These are phyloP conservation scores for Plenodomus biglobosus DNA, from an alignment of 2,329 filamentous ascomycete species.

Conservation along the genomic window DNA sequence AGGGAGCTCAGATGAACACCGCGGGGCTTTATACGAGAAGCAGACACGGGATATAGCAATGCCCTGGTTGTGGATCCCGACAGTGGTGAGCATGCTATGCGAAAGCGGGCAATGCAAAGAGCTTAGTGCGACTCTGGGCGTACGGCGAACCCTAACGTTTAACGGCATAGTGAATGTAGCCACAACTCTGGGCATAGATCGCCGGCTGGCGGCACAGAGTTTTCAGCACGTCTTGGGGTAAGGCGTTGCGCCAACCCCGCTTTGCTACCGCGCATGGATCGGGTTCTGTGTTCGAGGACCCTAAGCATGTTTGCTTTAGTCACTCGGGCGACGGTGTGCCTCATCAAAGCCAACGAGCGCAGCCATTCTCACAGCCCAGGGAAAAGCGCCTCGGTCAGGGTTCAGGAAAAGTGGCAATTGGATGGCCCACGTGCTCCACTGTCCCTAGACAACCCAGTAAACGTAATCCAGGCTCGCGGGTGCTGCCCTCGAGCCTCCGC, in stretches of 20 bases:
- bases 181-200: slow-evolving; percentile 29
- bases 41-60: slow-evolving; percentile 23
- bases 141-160: slow-evolving; percentile 18
- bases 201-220: slow-evolving; percentile 32
- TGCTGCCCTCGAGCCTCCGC: background rate
- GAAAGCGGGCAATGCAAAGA: slow-evolving; percentile 13
- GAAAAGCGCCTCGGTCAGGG: slow-evolving; percentile 12
- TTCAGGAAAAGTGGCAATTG: slow-evolving; percentile 6
- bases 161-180: slow-evolving; percentile 15
- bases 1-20: slow-evolving; percentile 11
- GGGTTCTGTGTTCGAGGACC: slow-evolving; percentile 1
- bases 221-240: slow-evolving; percentile 22
- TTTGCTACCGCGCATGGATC: slow-evolving; percentile 21
- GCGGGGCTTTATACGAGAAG: slow-evolving; percentile 32
- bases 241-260: slow-evolving; percentile 21
- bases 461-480: slow-evolving; percentile 18
- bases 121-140: slow-evolving; percentile 18
- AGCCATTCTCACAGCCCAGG: slow-evolving; percentile 9
- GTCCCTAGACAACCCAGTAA: slow-evolving; percentile 11
- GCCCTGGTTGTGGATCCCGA: slow-evolving; percentile 25
- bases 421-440: slow-evolving; percentile 13
- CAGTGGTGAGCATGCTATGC: slow-evolving; percentile 26
- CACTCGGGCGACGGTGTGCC: slow-evolving; percentile 14
- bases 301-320: slow-evolving; percentile 12
- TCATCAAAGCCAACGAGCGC: slow-evolving; percentile 5